Evolutionary conservation across 208 protist species (phyloP).

Genomic region (Trypanosoma brucei): DNA sequence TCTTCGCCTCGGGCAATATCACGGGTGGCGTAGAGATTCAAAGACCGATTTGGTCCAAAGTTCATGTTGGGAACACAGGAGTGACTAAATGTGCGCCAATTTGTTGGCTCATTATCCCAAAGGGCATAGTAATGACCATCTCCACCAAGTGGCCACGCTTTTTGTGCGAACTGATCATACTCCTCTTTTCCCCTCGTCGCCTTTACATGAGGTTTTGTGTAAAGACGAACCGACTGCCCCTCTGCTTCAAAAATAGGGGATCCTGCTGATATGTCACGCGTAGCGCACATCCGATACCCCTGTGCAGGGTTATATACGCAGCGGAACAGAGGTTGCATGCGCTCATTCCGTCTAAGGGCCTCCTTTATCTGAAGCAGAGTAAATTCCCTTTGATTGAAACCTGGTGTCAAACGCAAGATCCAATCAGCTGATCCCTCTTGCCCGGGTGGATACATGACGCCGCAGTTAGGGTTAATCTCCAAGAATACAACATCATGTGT

Average conservation of each 20-base stretch:
- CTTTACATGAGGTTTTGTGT: slow-evolving; percentile 71
- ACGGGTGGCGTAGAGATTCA: slow-evolving; percentile 67
- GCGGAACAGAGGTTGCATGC: slow-evolving; percentile 42
- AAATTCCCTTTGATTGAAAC: slow-evolving; percentile 79
- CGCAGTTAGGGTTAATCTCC: slow-evolving; percentile 91
- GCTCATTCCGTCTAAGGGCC: slow-evolving; percentile 36
- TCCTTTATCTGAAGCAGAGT: slow-evolving; percentile 73
- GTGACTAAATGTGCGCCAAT: slow-evolving; percentile 79
- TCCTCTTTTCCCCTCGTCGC: slow-evolving; percentile 36
- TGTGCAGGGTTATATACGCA: slow-evolving; percentile 46
- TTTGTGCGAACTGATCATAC: slow-evolving; percentile 56
- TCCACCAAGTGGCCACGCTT: slow-evolving; percentile 68
- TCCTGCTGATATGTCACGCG: slow-evolving; percentile 44
- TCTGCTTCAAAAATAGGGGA: slow-evolving; percentile 68
- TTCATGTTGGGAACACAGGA: slow-evolving; percentile 79
- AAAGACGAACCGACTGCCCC: slow-evolving; percentile 54
- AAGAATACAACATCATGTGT: slow-evolving; percentile 70
- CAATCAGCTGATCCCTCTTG: slow-evolving; percentile 86
- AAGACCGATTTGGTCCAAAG: slow-evolving; percentile 51
- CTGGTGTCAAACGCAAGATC: slow-evolving; percentile 65
- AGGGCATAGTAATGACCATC: slow-evolving; percentile 80
- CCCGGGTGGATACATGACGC: slow-evolving; percentile 86
- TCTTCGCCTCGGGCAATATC: slow-evolving; percentile 75
- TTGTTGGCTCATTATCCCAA: slow-evolving; percentile 65
- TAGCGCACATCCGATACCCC: slow-evolving; percentile 67